These are phyloP conservation scores for Globisporangium cederbergense DNA, from an alignment of 352 stramenopile genomes.

Conservation along the genomic window DNA sequence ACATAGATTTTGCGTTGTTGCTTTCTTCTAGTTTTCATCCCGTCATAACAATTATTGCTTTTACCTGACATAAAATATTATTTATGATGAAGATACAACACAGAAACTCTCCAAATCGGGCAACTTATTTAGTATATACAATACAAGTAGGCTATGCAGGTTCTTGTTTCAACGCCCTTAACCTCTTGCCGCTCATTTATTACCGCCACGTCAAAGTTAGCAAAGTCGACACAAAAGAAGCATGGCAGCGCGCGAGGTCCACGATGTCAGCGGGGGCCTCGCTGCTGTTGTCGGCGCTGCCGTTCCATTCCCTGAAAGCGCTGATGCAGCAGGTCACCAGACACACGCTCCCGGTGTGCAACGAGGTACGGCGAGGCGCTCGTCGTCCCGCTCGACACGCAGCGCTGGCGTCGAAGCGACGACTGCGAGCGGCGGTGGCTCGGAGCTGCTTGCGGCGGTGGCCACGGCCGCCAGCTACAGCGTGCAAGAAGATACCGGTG, in stretches of 20 bases:
- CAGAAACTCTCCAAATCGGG: not conserved
- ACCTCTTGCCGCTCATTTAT: not conserved
- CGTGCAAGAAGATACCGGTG: not conserved
- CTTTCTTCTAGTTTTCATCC: not conserved
- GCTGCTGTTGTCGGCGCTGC: not conserved
- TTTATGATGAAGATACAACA: no score
- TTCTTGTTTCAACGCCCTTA: not conserved
- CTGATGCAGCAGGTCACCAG: not conserved
- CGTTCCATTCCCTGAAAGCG: not conserved
- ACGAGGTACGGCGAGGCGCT: not conserved
- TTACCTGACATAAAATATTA: not conserved
- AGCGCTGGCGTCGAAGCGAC: not conserved
- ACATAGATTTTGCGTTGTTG: not conserved
- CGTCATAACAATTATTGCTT: not conserved
- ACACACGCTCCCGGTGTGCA: not conserved
- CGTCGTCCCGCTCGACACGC: not conserved
- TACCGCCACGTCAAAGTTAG: not conserved
- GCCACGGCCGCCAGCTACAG: not conserved
- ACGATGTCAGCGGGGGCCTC: not conserved
- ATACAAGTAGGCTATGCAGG: no score
- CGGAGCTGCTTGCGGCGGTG: not conserved
- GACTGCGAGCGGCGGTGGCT: not conserved
- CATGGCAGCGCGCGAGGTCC: constrained; percentile 2
- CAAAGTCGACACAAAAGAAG: not conserved
- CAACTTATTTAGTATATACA: not conserved